Conservation (phyloP, 192 early-diverging fungal genomes). For the Backusella psychrophila region DNA sequence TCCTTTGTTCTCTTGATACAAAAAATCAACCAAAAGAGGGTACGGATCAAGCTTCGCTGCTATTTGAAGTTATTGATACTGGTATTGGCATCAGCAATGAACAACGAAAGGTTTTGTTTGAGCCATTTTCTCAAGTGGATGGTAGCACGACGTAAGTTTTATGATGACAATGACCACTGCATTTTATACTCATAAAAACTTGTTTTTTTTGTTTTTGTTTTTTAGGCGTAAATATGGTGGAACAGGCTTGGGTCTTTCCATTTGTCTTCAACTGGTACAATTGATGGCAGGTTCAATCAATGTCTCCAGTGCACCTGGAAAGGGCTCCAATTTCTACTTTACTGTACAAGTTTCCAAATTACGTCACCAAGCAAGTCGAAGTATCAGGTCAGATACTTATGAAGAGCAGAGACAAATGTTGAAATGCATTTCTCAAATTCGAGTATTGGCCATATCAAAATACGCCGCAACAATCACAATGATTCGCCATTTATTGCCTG, state of each 20-base stretch:
- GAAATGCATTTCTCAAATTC: not conserved
- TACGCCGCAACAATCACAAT: slow-evolving; percentile 18
- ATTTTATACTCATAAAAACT: not conserved
- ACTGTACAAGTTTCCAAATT: slow-evolving; percentile 35
- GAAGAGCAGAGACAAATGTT: not conserved
- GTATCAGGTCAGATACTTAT: not conserved
- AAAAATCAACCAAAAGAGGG: not conserved
- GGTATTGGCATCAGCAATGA: slow-evolving; percentile 56
- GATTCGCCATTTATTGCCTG: slow-evolving; percentile 18
- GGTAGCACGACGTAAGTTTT: slow-evolving; percentile 54
- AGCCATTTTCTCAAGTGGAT: slow-evolving; percentile 65
- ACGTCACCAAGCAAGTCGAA: not conserved
- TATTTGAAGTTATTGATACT: slow-evolving; percentile 45
- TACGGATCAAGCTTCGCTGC: slow-evolving; percentile 19
- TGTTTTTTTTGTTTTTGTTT: not conserved
- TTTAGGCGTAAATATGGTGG: slow-evolving; percentile 58
- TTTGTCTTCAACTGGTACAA: slow-evolving; percentile 56
- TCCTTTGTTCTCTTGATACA: slow-evolving; percentile 42
- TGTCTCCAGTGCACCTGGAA: slow-evolving; percentile 36
- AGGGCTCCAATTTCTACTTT: slow-evolving; percentile 53
- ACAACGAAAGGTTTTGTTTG: slow-evolving; percentile 52
- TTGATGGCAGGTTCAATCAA: slow-evolving; percentile 60
- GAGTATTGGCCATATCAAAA: slow-evolving; percentile 14
- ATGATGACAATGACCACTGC: not conserved
- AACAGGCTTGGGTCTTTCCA: slow-evolving; percentile 61